A percentile compares a stretch with the other conserved stretches of the same genome.
Evolutionary conservation across 805 yeast genomes (phyloP).

Genomic region (Candida corydali): DNA sequence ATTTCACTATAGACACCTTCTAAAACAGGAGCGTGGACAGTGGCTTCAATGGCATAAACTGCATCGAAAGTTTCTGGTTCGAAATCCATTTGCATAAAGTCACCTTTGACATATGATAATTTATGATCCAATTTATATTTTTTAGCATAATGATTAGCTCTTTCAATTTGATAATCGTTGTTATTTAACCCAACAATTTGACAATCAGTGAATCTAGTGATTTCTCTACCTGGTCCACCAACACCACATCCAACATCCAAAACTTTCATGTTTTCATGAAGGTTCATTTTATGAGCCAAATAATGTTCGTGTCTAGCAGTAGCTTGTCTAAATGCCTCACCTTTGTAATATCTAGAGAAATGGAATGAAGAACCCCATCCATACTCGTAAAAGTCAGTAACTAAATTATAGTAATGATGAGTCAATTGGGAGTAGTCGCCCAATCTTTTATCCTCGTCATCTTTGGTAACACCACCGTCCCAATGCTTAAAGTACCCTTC

Average conservation of each 20-base stretch:
- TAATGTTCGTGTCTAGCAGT: slow-evolving; percentile 97
- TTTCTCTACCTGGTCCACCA: slow-evolving; percentile 99
- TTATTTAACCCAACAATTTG: slow-evolving; percentile 87
- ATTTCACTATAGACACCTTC: slow-evolving; percentile 96
- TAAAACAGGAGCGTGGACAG: slow-evolving; percentile 94
- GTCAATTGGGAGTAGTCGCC: slow-evolving; percentile 87
- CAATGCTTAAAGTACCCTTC: slow-evolving; percentile 94
- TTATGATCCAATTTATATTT: slow-evolving; percentile 62
- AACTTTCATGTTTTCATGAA: slow-evolving; percentile 77
- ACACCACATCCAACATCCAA: slow-evolving; percentile 99
- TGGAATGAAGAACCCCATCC: slow-evolving; percentile 99
- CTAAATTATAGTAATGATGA: slow-evolving; percentile 93
- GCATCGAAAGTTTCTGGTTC: slow-evolving; percentile 88
- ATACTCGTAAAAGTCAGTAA: slow-evolving; percentile 96
- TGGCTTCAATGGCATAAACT: slow-evolving; percentile 97
- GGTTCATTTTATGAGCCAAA: slow-evolving; percentile 81
- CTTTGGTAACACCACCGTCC: slow-evolving; percentile 82
- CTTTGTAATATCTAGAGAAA: slow-evolving; percentile 88
- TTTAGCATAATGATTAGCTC: slow-evolving; percentile 80
- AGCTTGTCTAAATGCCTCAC: slow-evolving; percentile 92
- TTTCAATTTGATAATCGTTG: slow-evolving; percentile 94
- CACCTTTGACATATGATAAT: slow-evolving; percentile 89
- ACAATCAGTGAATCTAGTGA: slow-evolving; percentile 85
- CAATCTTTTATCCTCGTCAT: slow-evolving; percentile 69
- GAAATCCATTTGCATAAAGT: slow-evolving; percentile 98